phyloP scores from a whole-genome alignment of 2,329 filamentous ascomycete genomes.

The Alternaria triticimaculans region DNA sequence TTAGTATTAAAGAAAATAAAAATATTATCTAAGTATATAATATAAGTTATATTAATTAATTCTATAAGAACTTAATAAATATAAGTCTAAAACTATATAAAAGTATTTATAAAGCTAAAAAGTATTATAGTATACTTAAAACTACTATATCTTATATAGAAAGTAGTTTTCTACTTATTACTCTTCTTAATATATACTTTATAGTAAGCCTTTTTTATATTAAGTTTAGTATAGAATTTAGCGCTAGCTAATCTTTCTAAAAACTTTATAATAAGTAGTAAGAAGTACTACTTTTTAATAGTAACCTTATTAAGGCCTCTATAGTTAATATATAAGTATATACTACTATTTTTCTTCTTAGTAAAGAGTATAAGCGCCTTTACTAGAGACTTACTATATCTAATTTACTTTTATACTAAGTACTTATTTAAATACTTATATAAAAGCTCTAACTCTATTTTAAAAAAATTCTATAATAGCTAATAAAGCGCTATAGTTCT shows the following conservation, averaged over 20 bases:
- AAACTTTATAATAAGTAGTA: not conserved
- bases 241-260: not conserved
- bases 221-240: no score
- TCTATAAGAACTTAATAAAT: not conserved
- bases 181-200: not conserved
- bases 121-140: not conserved
- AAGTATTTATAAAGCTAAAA: not conserved
- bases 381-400: not conserved
- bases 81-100: not conserved
- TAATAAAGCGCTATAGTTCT: not conserved
- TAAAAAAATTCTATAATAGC: not conserved
- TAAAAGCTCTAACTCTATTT: not conserved
- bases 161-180: not conserved
- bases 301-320: not conserved
- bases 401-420: not conserved
- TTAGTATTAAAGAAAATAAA: no score
- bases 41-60: no score
- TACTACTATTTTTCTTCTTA: not conserved
- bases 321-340: not conserved
- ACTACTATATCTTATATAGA: not conserved
- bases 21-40: no score
- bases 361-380: not conserved
- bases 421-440: not conserved
- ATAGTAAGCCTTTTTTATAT: no score
- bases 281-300: not conserved